These are phyloP conservation scores for Aspergillus indologenus DNA, from an alignment of 495 filamentous ascomycete genomes.

Conservation along the genomic window DNA sequence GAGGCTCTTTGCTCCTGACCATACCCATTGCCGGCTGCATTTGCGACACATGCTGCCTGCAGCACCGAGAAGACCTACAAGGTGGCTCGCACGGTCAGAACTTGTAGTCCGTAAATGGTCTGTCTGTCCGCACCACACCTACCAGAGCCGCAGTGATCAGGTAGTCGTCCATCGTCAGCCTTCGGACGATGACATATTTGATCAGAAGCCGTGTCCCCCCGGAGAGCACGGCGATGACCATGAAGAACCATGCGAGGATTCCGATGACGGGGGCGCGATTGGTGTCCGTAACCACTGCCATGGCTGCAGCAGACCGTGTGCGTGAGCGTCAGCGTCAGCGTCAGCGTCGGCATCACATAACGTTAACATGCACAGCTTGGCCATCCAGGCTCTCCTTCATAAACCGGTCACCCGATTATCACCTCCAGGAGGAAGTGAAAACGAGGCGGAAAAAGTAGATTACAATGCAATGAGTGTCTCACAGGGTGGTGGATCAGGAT, in stretches of 20 bases:
- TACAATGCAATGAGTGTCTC: too few species aligned
- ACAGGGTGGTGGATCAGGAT: too few species aligned
- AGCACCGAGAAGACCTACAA: not conserved
- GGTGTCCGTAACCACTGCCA: not conserved
- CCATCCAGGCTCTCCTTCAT: too few species aligned
- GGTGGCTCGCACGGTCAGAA: too few species aligned
- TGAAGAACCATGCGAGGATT: slow-evolving; percentile 2
- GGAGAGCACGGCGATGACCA: not conserved
- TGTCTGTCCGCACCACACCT: too few species aligned
- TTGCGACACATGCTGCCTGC: slow-evolving; percentile 1
- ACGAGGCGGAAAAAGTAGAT: too few species aligned
- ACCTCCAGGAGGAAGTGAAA: not conserved
- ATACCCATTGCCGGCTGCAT: slow-evolving; percentile 2
- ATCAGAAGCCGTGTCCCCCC: not conserved
- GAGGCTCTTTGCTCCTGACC: not conserved
- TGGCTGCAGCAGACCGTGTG: not conserved
- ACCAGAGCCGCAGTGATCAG: not conserved
- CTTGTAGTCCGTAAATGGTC: too few species aligned
- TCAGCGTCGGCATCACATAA: too few species aligned
- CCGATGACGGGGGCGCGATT: slow-evolving; percentile 1
- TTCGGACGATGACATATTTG: slow-evolving; percentile 2
- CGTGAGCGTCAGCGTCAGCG: not conserved
- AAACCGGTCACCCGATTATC: not conserved
- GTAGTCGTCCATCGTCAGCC: not conserved
- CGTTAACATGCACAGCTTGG: too few species aligned